These are phyloP conservation scores for Termitomyces heimii DNA, from an alignment of 768 basidiomycete species.

Conservation along the genomic window DNA sequence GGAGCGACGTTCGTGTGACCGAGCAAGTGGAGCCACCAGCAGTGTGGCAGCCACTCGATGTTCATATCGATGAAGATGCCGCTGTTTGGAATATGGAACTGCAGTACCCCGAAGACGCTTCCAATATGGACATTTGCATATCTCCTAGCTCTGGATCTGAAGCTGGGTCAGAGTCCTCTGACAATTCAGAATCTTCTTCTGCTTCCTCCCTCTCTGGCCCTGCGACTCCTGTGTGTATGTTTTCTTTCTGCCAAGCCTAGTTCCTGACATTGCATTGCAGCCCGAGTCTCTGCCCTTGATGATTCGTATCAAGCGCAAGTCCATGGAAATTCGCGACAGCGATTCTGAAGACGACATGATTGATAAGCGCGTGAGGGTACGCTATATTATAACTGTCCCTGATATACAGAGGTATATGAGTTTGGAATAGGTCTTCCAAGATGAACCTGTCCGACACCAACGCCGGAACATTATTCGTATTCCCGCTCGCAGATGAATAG, in stretches of 20 bases:
- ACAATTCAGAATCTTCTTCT: slow-evolving; percentile 13
- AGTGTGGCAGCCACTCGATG: slow-evolving; percentile 17
- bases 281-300: slow-evolving; percentile 13
- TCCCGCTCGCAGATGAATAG: slow-evolving; percentile 9
- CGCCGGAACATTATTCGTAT: slow-evolving; percentile 12
- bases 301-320: slow-evolving; percentile 33
- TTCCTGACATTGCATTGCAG: not conserved
- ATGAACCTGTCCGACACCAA: slow-evolving; percentile 9
- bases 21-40: slow-evolving; percentile 3
- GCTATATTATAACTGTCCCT: not conserved
- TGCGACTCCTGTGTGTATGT: slow-evolving; percentile 22
- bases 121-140: slow-evolving; percentile 9
- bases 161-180: slow-evolving; percentile 8
- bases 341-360: slow-evolving; percentile 2
- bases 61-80: slow-evolving; percentile 20
- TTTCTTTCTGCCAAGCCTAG: not conserved
- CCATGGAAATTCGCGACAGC: slow-evolving; percentile 18
- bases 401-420: not conserved
- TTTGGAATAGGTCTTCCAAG: slow-evolving; percentile 8
- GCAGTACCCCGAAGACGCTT: slow-evolving; percentile 6
- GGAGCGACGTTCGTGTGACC: slow-evolving; percentile 5
- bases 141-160: slow-evolving; percentile 7
- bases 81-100: slow-evolving; percentile 18
- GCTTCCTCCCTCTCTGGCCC: slow-evolving; percentile 18
- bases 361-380: slow-evolving; percentile 37